Evolutionary conservation across 75 land plant genomes (phyloP), one percentile per base, ranked within the genome.

Genomic region (Cupressus sempervirens): DNA sequence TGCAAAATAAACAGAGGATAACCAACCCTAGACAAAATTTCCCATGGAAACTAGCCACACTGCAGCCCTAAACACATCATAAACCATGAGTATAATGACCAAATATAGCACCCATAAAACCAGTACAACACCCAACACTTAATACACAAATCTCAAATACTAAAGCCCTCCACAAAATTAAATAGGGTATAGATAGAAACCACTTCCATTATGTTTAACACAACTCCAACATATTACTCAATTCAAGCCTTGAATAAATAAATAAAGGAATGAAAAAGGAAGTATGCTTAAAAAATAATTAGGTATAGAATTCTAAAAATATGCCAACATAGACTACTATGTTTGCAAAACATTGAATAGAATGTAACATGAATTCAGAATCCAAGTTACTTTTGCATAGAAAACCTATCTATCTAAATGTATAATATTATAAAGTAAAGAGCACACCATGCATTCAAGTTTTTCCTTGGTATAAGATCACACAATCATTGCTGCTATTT

Each of bases 31-130:
- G 50, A 79, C 50, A 79, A 79, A 45, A 79, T 79, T 45, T n/a
- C 48, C 81, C 81, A 79, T 79, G 81, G 45, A 79, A 79, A 79
- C 45, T n/a, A 50, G 81, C 81, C 81, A 79, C 45, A 79, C 48
- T 45, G 50, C 81, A 38, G 30, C 14, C 45, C 46, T 45, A n/a
- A 79, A 79, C 81, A 79, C 81, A 15, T 79, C 81, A 79, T 13
- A 79, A 79, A 79, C 81, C 81, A 79, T 79, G 81, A 79, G 81
- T 79, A 79, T 79, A 45, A 72, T 23, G 35, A 45, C 9, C 10
- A 29, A 56, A 4, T 18, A 68, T 68, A 7, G n/a, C 29, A 68
- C 29, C 29, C 32, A 68, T 12, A 68, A 68, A n/a, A 68, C 72
- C 29, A 68, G 11, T n/a, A 68, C 32, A 68, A 12, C n/a, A 0